A percentile compares a stretch with the other conserved stretches of the same genome.
Evolutionary conservation across 768 basidiomycete genomes (phyloP).

Genomic region (Lactarius quietus): DNA sequence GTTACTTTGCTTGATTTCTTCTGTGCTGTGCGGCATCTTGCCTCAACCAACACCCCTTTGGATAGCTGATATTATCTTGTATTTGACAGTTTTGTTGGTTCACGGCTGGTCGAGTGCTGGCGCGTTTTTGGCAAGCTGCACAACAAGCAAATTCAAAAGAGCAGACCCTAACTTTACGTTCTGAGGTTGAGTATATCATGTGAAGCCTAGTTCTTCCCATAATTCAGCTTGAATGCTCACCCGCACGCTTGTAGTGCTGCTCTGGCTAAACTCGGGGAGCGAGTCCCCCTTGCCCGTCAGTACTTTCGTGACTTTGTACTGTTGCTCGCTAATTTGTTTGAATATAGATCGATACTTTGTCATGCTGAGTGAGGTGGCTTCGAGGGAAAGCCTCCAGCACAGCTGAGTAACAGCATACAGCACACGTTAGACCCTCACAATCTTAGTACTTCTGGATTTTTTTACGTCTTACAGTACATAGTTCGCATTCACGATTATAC

Average conservation of each 20-base stretch:
- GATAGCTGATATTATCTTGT: neutral
- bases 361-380: conserved; percentile 47
- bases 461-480: neutral
- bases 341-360: conserved; percentile 46
- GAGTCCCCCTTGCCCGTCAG: conserved; percentile 59
- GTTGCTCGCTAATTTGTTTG: neutral
- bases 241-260: conserved; percentile 42
- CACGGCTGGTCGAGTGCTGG: conserved; percentile 59
- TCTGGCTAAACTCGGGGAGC: conserved; percentile 58
- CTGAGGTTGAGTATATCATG: conserved; percentile 69
- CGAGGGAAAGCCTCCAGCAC: conserved; percentile 16
- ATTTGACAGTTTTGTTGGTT: conserved; percentile 62
- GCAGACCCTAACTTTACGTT: conserved; percentile 54
- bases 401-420: neutral
- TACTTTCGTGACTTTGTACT: conserved; percentile 9
- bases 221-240: neutral
- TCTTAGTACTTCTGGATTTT: neutral
- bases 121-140: conserved; percentile 62
- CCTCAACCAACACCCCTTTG: conserved; percentile 3
- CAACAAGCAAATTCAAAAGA: conserved; percentile 53
- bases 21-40: conserved; percentile 49
- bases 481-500: neutral
- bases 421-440: neutral
- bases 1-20: conserved; percentile 68
- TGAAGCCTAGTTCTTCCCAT: conserved; percentile 33